Conservation (phyloP, 2,329 filamentous ascomycete genomes). For the Pyrenochaeta sp. region DNA sequence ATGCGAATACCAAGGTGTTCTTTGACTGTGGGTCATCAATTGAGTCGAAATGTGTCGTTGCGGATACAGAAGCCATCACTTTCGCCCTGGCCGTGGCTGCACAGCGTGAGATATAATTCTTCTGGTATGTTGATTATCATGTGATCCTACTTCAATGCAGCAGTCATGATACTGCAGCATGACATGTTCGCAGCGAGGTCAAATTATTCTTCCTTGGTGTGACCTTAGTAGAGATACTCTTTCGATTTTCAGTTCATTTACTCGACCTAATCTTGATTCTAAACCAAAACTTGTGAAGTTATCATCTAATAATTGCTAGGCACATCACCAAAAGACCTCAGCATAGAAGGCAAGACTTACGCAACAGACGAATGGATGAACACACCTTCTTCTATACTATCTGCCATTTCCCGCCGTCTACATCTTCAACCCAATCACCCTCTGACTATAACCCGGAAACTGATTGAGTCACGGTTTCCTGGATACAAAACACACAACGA, state of each 20-base stretch:
- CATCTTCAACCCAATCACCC: slow-evolving; percentile 93
- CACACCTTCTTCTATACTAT: slow-evolving; percentile 75
- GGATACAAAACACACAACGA: slow-evolving; percentile 78
- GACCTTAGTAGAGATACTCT: no score
- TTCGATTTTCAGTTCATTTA: no score
- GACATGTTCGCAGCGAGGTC: no score
- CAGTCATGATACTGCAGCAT: background rate
- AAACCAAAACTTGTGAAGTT: no score
- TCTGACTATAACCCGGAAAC: slow-evolving; percentile 84
- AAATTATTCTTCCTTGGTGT: no score
- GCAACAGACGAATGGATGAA: slow-evolving; percentile 85
- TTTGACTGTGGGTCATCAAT: slow-evolving; percentile 31
- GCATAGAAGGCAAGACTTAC: slow-evolving; percentile 70
- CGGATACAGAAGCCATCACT: slow-evolving; percentile 14
- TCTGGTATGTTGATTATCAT: slow-evolving; percentile 43
- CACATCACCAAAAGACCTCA: slow-evolving; percentile 48
- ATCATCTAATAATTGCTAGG: slow-evolving; percentile 21
- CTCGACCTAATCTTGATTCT: no score
- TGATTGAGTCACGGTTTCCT: slow-evolving; percentile 91
- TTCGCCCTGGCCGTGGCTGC: slow-evolving; percentile 20
- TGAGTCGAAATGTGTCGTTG: slow-evolving; percentile 7
- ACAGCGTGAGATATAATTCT: slow-evolving; percentile 36
- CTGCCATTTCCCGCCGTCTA: slow-evolving; percentile 77
- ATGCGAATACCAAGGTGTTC: slow-evolving; percentile 35
- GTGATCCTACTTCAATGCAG: slow-evolving; percentile 24